phyloP scores from a whole-genome alignment of 352 stramenopile species.

The Phytophthora pinifolia region DNA sequence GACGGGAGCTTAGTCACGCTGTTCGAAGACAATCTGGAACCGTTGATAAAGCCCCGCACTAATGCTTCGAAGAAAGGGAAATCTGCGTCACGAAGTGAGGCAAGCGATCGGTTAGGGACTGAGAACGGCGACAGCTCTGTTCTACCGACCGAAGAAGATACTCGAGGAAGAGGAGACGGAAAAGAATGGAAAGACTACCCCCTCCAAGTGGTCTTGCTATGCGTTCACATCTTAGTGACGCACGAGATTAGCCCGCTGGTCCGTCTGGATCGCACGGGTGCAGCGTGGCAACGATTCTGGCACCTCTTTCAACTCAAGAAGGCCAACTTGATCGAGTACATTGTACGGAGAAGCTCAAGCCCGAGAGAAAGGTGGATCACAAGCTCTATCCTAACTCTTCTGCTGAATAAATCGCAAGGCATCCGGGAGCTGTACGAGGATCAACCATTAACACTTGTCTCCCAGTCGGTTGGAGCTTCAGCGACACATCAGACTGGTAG shows the following conservation, averaged over 20 bases:
- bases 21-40: conserved; percentile 53
- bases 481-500: conserved; percentile 16
- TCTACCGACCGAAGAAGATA: conserved; percentile 5
- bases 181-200: conserved; percentile 44
- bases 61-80: conserved; percentile 10
- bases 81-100: conserved; percentile 1
- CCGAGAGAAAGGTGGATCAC: conserved; percentile 38
- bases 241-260: conserved; percentile 50
- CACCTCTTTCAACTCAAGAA: conserved; percentile 47
- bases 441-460: conserved; percentile 18
- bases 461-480: conserved; percentile 15
- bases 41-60: conserved; percentile 26
- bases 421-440: conserved; percentile 61
- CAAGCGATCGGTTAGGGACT: background rate
- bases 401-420: conserved; percentile 45
- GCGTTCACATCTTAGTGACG: conserved; percentile 57
- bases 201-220: conserved; percentile 58
- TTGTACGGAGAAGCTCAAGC: conserved; percentile 30
- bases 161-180: background rate
- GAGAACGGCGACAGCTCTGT: background rate
- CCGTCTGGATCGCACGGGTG: conserved; percentile 35
- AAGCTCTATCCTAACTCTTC: conserved; percentile 45
- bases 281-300: conserved; percentile 53
- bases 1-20: conserved; percentile 35
- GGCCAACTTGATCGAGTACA: conserved; percentile 43